Evolutionary conservation across 495 filamentous ascomycete species (phyloP).

Genomic region (Letharia lupina): DNA sequence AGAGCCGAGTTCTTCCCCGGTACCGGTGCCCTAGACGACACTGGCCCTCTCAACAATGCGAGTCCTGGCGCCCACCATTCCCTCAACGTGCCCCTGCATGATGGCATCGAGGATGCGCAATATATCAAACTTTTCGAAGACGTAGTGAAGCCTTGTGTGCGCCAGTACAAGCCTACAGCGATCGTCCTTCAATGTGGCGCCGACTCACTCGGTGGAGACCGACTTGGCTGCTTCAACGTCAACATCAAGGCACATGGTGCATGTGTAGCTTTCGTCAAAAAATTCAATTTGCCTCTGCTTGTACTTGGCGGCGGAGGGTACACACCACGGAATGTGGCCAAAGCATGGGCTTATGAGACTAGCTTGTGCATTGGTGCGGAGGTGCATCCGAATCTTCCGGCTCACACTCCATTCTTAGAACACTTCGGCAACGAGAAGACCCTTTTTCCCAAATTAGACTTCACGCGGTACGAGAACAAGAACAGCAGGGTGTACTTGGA

Average conservation of each 20-base stretch:
- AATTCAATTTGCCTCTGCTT: slow-evolving; percentile 65
- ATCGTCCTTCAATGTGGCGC: slow-evolving; percentile 96
- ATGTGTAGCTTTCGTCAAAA: slow-evolving; percentile 83
- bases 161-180: slow-evolving; percentile 68
- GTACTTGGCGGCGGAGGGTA: slow-evolving; percentile 94
- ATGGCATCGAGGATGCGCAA: slow-evolving; percentile 86
- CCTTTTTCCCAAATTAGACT: slow-evolving; percentile 66
- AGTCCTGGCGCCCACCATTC: slow-evolving; percentile 57
- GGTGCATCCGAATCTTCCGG: slow-evolving; percentile 65
- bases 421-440: slow-evolving; percentile 74
- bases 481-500: slow-evolving; percentile 70
- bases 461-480: slow-evolving; percentile 63
- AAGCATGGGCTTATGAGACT: slow-evolving; percentile 94
- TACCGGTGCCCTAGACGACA: slow-evolving; percentile 51
- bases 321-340: slow-evolving; percentile 93
- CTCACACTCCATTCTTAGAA: slow-evolving; percentile 64
- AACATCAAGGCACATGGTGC: slow-evolving; percentile 88
- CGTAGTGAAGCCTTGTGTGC: slow-evolving; percentile 66
- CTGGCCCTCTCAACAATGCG: slow-evolving; percentile 49
- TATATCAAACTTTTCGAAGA: slow-evolving; percentile 78
- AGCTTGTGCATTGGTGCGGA: slow-evolving; percentile 76
- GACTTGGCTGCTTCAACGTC: slow-evolving; percentile 91
- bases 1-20: slow-evolving; percentile 70
- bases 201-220: slow-evolving; percentile 87
- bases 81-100: slow-evolving; percentile 59